Base-by-base conservation (phyloP, 1,284 basidiomycete species). In the Rhodotorula sp. region DNA sequence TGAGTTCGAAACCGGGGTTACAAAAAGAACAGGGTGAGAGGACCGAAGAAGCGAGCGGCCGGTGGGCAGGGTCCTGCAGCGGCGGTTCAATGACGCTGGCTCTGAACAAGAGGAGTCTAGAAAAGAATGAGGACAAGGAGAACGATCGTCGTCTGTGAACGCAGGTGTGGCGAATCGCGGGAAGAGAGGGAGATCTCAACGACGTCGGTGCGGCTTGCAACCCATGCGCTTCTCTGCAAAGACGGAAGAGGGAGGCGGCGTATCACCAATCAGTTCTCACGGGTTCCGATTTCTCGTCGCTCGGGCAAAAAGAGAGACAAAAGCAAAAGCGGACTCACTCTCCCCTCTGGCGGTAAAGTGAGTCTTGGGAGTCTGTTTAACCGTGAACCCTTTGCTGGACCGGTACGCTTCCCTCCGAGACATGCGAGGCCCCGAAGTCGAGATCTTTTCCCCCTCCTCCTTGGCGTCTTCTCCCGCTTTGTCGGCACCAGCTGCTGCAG, bases 181-280 rank as follows among this genome's bases (percentile, higher is more conserved):
- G 8, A 12, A 37, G 37, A 37, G 29, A 48, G 17, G 26, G 37
- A 44, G n/a, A 45, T 24, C 22, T 78, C 94, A 98, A 83, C 88
- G 67, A 42, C 73, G 64, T 6, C 73, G 71, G 37, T 72, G 67
- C 18, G 73, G 73, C 62, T 75, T 75, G 73, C 73, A 75, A 22
- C 65, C 73, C 64, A 49, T 62, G 30, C 68, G 64, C 54, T 72
- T 72, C 60, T 64, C 67, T 67, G 61, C 60, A 29, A 8, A 42
- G 51, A 29, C 17, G 24, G 20, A 15, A 15, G 5, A 17, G 30
- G 14, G 18, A 17, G 0, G 22, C 17, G 7, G 8, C 20, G 56
- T 55, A 42, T 42, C 33, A 42, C 14, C 51, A 30, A 17, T 37
- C n/a, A n/a, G n/a, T 42, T 37, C 33, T 37, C 33, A 37, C 33